A percentile compares a stretch with the other conserved stretches of the same genome.
Conservation (phyloP, 345 rosid species). For the Citrus sp. region DNA sequence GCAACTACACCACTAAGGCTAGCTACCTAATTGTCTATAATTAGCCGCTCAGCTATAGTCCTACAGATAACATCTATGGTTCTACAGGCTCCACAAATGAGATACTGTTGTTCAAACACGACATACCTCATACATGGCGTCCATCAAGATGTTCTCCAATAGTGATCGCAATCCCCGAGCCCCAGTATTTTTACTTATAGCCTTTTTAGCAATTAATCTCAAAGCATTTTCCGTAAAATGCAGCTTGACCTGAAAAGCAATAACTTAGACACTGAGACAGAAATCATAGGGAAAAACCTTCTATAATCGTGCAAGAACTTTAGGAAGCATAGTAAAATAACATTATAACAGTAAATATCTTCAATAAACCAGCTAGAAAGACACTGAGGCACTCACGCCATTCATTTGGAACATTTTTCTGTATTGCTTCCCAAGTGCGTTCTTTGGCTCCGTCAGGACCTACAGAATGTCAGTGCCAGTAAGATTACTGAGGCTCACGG, state of each 20-base stretch:
- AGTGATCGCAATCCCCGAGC: constrained; percentile 90
- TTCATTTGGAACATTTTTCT: constrained; percentile 90
- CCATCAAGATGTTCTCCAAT: constrained; percentile 89
- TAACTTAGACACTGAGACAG: background rate
- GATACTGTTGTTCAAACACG: background rate
- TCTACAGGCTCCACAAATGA: background rate
- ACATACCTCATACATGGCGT: constrained; percentile 95
- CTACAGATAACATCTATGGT: background rate
- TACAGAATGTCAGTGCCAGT: constrained; percentile 24
- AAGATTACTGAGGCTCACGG: background rate
- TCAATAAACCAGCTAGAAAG: background rate
- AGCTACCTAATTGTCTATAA: background rate
- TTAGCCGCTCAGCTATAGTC: background rate
- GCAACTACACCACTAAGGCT: background rate
- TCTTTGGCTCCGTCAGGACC: constrained; percentile 94
- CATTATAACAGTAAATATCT: background rate
- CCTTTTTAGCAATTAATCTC: constrained; percentile 79
- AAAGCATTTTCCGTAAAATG: constrained; percentile 75
- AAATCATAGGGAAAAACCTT: background rate
- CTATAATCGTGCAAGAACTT: background rate
- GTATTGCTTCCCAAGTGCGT: constrained; percentile 96
- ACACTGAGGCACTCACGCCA: constrained; percentile 54
- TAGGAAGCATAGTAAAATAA: background rate
- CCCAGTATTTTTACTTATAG: constrained; percentile 84
- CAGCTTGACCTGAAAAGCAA: constrained; percentile 66